Percentiles rank a stretch among this genome's conserved stretches.
phyloP scores from a whole-genome alignment of 345 rosid species.

The Euphorbia lathyris region DNA sequence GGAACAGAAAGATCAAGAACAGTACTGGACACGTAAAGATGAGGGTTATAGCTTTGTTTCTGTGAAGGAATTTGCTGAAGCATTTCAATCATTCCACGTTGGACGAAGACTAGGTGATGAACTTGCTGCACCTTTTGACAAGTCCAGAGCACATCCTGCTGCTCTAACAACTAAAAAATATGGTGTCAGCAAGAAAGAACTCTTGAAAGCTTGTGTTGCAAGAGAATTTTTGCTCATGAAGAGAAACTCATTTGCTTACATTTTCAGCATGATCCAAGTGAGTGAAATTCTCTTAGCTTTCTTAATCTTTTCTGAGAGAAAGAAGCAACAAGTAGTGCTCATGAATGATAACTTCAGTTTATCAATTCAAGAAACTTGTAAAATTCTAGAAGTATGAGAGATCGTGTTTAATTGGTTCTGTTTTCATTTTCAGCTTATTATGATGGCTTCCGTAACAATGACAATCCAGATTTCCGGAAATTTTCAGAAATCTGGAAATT shows the following conservation, averaged over 20 bases:
- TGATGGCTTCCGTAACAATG: conserved; percentile 54
- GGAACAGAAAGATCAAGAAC: conserved; percentile 69
- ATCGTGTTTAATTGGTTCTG: not conserved
- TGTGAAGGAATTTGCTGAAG: conserved; percentile 50
- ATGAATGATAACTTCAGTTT: not conserved
- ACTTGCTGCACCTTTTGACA: too few relatives aligned
- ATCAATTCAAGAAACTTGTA: not conserved
- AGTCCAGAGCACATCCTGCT: too few relatives aligned
- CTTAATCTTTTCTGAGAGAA: not conserved
- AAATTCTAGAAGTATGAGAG: not conserved
- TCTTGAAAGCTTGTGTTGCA: too few relatives aligned
- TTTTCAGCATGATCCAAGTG: conserved; percentile 52
- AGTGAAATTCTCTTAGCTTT: not conserved
- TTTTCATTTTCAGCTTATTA: conserved; percentile 45
- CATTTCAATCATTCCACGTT: too few relatives aligned
- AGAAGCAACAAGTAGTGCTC: not conserved
- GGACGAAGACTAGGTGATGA: too few relatives aligned
- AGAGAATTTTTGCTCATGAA: too few relatives aligned
- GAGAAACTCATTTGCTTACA: too few relatives aligned
- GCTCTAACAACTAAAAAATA: too few relatives aligned
- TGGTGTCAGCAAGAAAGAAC: too few relatives aligned
- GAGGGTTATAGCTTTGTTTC: conserved; percentile 54
- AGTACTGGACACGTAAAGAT: conserved; percentile 58
- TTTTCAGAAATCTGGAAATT: too few relatives aligned
- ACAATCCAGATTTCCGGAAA: too few relatives aligned